Percentiles rank a stretch among this genome's conserved stretches.
Evolutionary conservation across 371 early-diverging fungal genomes (phyloP).

Genomic region (Apophysomyces ossiformis): DNA sequence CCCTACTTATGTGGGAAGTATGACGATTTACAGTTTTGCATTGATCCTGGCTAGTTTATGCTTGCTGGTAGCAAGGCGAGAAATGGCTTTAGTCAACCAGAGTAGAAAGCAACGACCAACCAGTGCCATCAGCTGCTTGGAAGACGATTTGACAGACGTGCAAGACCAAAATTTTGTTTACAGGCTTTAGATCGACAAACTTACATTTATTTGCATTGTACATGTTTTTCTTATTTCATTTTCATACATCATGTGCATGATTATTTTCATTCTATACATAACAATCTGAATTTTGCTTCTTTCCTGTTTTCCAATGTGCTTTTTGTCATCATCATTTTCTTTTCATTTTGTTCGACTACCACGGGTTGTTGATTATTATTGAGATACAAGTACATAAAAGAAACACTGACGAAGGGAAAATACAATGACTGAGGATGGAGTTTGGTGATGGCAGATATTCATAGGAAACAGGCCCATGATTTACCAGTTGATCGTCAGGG

Average conservation of each 20-base stretch:
- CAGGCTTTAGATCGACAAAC: background rate
- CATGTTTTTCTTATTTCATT: too few species aligned
- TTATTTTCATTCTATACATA: too few species aligned
- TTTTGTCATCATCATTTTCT: too few species aligned
- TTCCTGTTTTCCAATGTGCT: slow-evolving; percentile 12
- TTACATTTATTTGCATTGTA: too few species aligned
- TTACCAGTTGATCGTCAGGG: slow-evolving; percentile 22
- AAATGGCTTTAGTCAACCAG: slow-evolving; percentile 20
- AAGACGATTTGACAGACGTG: background rate
- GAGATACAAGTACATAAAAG: too few species aligned
- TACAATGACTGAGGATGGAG: too few species aligned
- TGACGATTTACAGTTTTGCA: background rate
- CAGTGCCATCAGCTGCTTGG: background rate
- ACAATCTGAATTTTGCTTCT: background rate
- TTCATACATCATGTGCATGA: too few species aligned
- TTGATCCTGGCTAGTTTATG: background rate
- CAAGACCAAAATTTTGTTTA: background rate
- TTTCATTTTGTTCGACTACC: too few species aligned
- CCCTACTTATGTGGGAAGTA: slow-evolving; percentile 29
- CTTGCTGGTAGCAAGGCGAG: slow-evolving; percentile 21
- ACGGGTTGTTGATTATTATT: too few species aligned
- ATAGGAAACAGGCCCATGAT: slow-evolving; percentile 48
- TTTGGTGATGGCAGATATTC: too few species aligned
- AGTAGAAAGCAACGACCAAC: background rate
- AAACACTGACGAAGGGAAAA: too few species aligned